A percentile compares a stretch with the other conserved stretches of the same genome.
phyloP scores from a whole-genome alignment of 225 moss, liverwort and hornwort genomes.

The Ulota crispa region DNA sequence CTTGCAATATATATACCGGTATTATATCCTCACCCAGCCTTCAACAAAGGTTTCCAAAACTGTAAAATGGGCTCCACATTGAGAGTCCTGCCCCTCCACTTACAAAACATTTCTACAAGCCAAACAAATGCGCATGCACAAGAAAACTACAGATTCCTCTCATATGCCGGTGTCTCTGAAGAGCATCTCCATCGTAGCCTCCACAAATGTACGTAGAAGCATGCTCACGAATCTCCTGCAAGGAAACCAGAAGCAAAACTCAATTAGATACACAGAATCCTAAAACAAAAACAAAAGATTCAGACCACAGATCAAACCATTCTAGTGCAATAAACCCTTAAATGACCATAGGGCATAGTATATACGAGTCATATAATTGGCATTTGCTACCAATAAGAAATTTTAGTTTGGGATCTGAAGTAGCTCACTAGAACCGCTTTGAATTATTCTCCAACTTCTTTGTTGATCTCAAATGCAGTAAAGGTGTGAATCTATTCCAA shows the following conservation, averaged over 20 bases:
- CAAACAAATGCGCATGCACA: not conserved
- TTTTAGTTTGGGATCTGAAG: too few relatives aligned
- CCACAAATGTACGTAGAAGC: not conserved
- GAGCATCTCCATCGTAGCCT: not conserved
- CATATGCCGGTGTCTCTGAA: not conserved
- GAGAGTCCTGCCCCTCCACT: not conserved
- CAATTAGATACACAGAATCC: not conserved
- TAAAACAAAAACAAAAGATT: not conserved
- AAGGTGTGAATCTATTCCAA: too few relatives aligned
- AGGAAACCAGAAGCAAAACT: not conserved
- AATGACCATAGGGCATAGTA: too few relatives aligned
- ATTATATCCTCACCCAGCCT: not conserved
- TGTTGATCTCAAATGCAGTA: too few relatives aligned
- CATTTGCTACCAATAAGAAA: too few relatives aligned
- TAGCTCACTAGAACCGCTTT: too few relatives aligned
- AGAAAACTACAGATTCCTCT: not conserved
- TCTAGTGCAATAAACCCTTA: not conserved
- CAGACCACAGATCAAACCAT: not conserved
- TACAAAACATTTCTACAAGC: not conserved
- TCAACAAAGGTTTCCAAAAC: slow-evolving; percentile 2
- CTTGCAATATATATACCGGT: not conserved
- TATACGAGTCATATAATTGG: too few relatives aligned
- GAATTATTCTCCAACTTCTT: too few relatives aligned
- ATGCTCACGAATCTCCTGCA: slow-evolving; percentile 18
- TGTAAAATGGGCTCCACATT: slow-evolving; percentile 4